Conservation (phyloP, 2,329 filamentous ascomycete genomes). For the Hypoxylon sp. region DNA sequence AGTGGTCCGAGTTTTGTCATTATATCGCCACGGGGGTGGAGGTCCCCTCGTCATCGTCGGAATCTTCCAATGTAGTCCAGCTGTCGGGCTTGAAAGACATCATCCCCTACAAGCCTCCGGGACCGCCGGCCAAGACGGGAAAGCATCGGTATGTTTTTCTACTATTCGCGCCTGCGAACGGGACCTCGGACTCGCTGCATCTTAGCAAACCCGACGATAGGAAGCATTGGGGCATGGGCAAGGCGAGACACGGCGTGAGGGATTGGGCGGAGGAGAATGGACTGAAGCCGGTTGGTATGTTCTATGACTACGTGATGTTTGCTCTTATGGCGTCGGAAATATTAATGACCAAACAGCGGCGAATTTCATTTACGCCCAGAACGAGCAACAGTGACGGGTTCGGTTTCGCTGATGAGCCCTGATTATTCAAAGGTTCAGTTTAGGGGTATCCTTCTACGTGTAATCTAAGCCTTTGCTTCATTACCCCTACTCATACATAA, state of each 20-base stretch:
- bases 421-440: too few species aligned
- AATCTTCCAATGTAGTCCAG: constrained; percentile 18
- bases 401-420: too few species aligned
- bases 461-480: too few species aligned
- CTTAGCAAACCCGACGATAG: constrained; percentile 49
- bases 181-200: constrained; percentile 48
- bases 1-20: constrained; percentile 57
- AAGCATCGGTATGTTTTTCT: constrained; percentile 56
- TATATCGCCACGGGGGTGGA: constrained; percentile 53
- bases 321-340: background rate
- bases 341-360: constrained; percentile 44
- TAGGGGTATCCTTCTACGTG: too few species aligned
- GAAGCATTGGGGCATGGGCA: constrained; percentile 52
- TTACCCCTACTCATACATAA: too few species aligned
- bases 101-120: constrained; percentile 53
- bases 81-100: constrained; percentile 47
- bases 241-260: constrained; percentile 49
- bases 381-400: constrained; percentile 48
- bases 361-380: constrained; percentile 54
- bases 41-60: constrained; percentile 35
- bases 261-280: constrained; percentile 54
- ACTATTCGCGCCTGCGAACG: constrained; percentile 51
- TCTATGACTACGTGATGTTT: constrained; percentile 3
- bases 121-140: constrained; percentile 52
- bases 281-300: constrained; percentile 53